Evolutionary conservation across 2,329 filamentous ascomycete species (phyloP).

Genomic region (Bertia moriformis): DNA sequence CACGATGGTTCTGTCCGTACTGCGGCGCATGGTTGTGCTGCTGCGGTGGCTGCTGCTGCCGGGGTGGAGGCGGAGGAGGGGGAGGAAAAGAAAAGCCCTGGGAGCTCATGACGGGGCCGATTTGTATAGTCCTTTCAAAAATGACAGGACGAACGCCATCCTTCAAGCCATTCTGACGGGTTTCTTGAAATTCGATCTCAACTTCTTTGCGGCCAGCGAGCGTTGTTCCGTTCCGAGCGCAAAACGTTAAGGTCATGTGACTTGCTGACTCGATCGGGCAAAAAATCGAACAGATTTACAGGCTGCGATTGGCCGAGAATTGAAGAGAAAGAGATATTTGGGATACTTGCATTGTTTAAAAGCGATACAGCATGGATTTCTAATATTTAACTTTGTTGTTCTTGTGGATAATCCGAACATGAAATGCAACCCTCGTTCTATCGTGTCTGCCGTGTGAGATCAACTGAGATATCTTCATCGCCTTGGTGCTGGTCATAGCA

Average conservation of each 20-base stretch:
- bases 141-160: not conserved
- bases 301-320: not conserved
- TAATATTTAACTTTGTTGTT: too few species aligned
- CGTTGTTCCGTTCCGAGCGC: not conserved
- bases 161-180: not conserved
- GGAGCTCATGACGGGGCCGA: not conserved
- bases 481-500: too few species aligned
- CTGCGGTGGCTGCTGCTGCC: not conserved
- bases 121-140: not conserved
- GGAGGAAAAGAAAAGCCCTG: constrained; percentile 1
- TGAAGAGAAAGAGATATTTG: too few species aligned
- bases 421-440: too few species aligned
- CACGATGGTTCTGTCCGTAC: not conserved
- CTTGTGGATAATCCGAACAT: too few species aligned
- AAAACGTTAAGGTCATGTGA: too few species aligned
- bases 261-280: too few species aligned
- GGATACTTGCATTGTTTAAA: too few species aligned
- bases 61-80: not conserved
- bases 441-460: too few species aligned
- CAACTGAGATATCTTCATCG: too few species aligned
- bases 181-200: not conserved
- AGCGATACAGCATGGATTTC: too few species aligned
- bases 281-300: too few species aligned
- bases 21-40: not conserved
- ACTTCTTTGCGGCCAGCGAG: not conserved